A percentile compares a stretch with the other conserved stretches of the same genome.
These are phyloP conservation scores for Aspergillus pseudotamarii DNA, from an alignment of 2,329 filamentous ascomycete genomes.

Conservation along the genomic window DNA sequence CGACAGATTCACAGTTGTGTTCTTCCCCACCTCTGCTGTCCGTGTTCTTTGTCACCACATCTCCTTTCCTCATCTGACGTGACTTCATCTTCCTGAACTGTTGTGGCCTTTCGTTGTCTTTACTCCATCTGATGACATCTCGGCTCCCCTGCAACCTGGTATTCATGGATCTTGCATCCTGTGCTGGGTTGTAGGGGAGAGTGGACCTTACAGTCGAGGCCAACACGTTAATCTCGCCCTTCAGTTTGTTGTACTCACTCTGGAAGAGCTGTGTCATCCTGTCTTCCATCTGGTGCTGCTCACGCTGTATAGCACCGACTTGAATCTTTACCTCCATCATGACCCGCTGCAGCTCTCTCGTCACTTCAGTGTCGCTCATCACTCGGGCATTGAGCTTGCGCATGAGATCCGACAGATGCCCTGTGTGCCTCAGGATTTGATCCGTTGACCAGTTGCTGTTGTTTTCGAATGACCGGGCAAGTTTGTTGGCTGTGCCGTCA, in stretches of 20 bases:
- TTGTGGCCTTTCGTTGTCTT: background rate
- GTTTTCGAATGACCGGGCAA: constrained; percentile 21
- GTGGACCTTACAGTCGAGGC: background rate
- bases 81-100: background rate
- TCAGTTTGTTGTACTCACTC: constrained; percentile 18
- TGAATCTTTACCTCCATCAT: constrained; percentile 18
- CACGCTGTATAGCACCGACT: constrained; percentile 12
- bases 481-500: constrained; percentile 13
- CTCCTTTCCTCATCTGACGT: background rate
- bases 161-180: background rate
- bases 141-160: constrained; percentile 6
- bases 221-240: constrained; percentile 14
- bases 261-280: constrained; percentile 14
- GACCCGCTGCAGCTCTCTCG: constrained; percentile 15
- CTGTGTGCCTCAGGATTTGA: constrained; percentile 24
- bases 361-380: constrained; percentile 17
- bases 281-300: constrained; percentile 16
- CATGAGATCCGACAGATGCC: constrained; percentile 19
- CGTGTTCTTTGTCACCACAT: background rate
- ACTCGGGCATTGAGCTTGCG: constrained; percentile 18
- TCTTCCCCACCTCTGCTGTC: background rate
- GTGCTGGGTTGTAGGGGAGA: constrained; percentile 5
- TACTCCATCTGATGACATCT: background rate
- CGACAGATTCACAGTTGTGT: constrained; percentile 5
- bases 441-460: constrained; percentile 25